Percentiles rank a stretch among this genome's conserved stretches.
These are phyloP conservation scores for Tubosaeta sp. DNA, from an alignment of 768 basidiomycete genomes.

Conservation along the genomic window DNA sequence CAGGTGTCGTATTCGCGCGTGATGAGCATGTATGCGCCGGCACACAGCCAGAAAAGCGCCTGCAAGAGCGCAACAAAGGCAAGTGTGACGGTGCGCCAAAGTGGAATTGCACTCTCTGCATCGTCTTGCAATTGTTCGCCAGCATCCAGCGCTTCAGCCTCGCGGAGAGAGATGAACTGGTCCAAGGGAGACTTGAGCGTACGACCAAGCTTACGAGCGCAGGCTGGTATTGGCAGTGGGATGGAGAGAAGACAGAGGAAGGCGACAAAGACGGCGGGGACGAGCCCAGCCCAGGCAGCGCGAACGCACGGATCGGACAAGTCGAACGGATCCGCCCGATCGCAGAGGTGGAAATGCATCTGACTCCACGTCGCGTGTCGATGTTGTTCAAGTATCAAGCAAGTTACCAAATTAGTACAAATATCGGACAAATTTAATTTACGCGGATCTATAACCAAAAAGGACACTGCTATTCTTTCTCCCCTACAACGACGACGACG, in stretches of 20 bases:
- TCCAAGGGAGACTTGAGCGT: slow-evolving; percentile 29
- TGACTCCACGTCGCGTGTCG: too few species aligned
- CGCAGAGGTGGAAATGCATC: slow-evolving; percentile 17
- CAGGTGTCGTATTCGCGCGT: slow-evolving; percentile 35
- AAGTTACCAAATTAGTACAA: not conserved
- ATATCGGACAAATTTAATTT: not conserved
- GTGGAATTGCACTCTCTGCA: slow-evolving; percentile 28
- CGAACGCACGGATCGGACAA: slow-evolving; percentile 46
- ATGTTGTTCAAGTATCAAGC: not conserved
- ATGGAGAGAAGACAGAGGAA: slow-evolving; percentile 38
- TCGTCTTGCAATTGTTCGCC: not conserved
- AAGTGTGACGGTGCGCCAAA: slow-evolving; percentile 62
- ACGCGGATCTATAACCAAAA: slow-evolving; percentile 2
- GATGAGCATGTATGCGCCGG: slow-evolving; percentile 49
- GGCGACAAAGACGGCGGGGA: slow-evolving; percentile 46
- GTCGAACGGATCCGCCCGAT: slow-evolving; percentile 28
- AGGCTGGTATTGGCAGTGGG: slow-evolving; percentile 22
- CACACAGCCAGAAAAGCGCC: slow-evolving; percentile 54
- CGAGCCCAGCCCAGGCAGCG: slow-evolving; percentile 46
- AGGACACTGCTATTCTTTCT: not conserved
- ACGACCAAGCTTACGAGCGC: slow-evolving; percentile 13
- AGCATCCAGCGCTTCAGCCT: slow-evolving; percentile 49
- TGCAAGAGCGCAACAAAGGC: slow-evolving; percentile 53
- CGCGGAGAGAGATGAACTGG: slow-evolving; percentile 46
- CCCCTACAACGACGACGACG: slow-evolving; percentile 10